Evolutionary conservation across 2,329 filamentous ascomycete genomes (phyloP).

Genomic region (Chaetomium globosum): DNA sequence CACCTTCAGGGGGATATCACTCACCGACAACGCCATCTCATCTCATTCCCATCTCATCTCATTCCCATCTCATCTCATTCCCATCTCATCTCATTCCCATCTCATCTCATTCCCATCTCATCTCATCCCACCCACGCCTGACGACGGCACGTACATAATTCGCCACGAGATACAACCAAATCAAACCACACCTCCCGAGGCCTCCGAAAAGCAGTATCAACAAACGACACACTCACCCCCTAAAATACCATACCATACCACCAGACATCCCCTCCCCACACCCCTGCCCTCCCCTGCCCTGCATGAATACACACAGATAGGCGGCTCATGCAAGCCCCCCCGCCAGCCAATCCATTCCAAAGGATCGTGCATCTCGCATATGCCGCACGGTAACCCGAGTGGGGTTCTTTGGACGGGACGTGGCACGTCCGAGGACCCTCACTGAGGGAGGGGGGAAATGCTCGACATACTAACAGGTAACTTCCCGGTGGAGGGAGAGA

Average conservation of each 20-base stretch:
- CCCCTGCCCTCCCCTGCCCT: not conserved
- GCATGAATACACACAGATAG: slow-evolving; percentile 1
- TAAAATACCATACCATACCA: not conserved
- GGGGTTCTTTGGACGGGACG: not conserved
- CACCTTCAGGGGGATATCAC: not conserved
- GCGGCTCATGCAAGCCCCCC: not conserved
- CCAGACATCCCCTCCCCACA: no score
- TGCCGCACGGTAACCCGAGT: not conserved
- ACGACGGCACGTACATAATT: not conserved
- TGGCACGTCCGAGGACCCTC: not conserved
- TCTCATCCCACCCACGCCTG: no score
- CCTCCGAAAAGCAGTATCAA: not conserved
- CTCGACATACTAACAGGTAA: no score
- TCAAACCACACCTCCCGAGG: not conserved
- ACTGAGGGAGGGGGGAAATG: not conserved
- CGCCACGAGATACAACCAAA: not conserved
- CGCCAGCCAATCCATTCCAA: not conserved
- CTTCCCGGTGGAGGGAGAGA: no score
- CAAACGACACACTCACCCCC: not conserved
- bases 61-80: not conserved
- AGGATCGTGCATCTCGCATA: not conserved
- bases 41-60: not conserved
- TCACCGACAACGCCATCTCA: not conserved
- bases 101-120: not conserved
- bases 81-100: not conserved